phyloP scores from a whole-genome alignment of 805 yeast species.

The Debaryomyces castellii region DNA sequence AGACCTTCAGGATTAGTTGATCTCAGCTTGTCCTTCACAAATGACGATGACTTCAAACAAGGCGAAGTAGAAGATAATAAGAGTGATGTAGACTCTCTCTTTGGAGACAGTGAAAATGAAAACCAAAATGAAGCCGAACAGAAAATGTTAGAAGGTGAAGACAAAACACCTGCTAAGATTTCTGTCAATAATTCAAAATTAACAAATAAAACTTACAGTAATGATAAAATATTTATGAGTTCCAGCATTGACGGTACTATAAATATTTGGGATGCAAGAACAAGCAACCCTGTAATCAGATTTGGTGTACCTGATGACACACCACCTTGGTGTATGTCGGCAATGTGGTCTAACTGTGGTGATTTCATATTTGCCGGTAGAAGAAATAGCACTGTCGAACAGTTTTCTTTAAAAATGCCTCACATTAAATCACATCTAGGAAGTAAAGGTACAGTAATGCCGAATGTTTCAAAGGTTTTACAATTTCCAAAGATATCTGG shows the following conservation, averaged over 20 bases:
- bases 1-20: constrained; percentile 59
- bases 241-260: constrained; percentile 83
- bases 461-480: constrained; percentile 56
- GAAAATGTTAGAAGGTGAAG: constrained; percentile 13
- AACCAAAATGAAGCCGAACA: constrained; percentile 12
- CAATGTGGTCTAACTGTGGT: constrained; percentile 88
- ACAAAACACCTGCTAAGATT: constrained; percentile 9
- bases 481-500: constrained; percentile 88
- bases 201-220: constrained; percentile 24
- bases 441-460: constrained; percentile 24
- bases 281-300: constrained; percentile 41
- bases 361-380: constrained; percentile 79
- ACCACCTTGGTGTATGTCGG: constrained; percentile 94
- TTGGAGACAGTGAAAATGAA: constrained; percentile 46
- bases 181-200: constrained; percentile 11
- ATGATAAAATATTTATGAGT: constrained; percentile 62
- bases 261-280: constrained; percentile 79
- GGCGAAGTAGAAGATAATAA: constrained; percentile 16
- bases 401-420: constrained; percentile 62
- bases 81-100: constrained; percentile 46
- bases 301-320: constrained; percentile 59
- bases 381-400: constrained; percentile 84
- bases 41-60: constrained; percentile 11
- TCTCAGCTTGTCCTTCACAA: constrained; percentile 29
- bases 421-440: constrained; percentile 24